A percentile compares a stretch with the other conserved stretches of the same genome.
These are phyloP conservation scores for Neospora caninum DNA, from an alignment of 169 alveolate species.

Conservation along the genomic window DNA sequence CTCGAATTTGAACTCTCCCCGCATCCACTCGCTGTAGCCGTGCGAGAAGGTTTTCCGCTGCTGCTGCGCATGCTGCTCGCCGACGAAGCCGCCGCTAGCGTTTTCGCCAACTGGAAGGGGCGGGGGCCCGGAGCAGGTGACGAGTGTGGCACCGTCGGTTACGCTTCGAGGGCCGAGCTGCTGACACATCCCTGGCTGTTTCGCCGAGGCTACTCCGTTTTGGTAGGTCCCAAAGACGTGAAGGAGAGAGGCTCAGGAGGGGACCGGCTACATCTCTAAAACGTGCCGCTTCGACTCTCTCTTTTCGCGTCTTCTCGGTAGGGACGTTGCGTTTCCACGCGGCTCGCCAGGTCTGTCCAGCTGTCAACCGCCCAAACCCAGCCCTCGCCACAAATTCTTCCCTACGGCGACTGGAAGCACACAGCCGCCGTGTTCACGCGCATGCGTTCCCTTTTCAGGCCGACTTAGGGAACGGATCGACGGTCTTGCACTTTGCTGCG, in stretches of 20 bases:
- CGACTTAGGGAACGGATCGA: slow-evolving; percentile 34
- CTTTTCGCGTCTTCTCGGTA: too few species aligned
- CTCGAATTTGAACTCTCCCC: background rate
- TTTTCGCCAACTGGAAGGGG: background rate
- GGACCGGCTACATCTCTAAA: too few species aligned
- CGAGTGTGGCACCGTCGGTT: background rate
- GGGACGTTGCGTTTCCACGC: too few species aligned
- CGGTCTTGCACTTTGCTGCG: slow-evolving; percentile 37
- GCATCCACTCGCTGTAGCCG: slow-evolving; percentile 29
- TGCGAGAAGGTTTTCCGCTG: background rate
- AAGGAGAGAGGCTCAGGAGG: too few species aligned
- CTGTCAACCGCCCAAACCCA: too few species aligned
- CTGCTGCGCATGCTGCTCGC: slow-evolving; percentile 16
- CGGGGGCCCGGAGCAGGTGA: background rate
- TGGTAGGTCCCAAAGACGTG: background rate
- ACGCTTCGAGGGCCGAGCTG: background rate
- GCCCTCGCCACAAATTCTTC: too few species aligned
- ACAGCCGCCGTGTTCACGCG: background rate
- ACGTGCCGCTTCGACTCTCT: too few species aligned
- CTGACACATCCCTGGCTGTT: background rate
- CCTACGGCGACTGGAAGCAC: too few species aligned
- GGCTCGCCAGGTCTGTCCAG: too few species aligned
- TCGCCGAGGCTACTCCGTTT: background rate
- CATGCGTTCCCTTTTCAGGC: background rate
- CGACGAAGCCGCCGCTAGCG: background rate